A percentile compares a stretch with the other conserved stretches of the same genome.
phyloP scores from a whole-genome alignment of 2,329 filamentous ascomycete genomes.

The Epichloe typhina region DNA sequence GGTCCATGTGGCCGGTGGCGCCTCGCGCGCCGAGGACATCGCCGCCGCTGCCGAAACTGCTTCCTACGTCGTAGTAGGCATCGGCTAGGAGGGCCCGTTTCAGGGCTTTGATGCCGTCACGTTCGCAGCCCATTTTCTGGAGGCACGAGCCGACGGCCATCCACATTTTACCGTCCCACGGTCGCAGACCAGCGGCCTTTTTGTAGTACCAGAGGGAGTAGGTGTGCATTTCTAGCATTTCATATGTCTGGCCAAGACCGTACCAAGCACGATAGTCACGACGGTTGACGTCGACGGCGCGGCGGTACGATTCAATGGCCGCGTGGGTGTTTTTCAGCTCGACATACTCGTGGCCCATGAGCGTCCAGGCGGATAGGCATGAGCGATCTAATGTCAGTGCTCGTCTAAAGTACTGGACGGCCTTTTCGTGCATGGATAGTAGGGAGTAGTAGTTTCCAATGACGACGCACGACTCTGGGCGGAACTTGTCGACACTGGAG shows the following conservation, averaged over 20 bases:
- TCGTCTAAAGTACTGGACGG: slow-evolving; percentile 92
- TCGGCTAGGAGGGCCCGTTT: slow-evolving; percentile 86
- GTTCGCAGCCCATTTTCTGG: slow-evolving; percentile 72
- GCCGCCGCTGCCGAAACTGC: slow-evolving; percentile 36
- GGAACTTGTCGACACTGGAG: slow-evolving; percentile 85
- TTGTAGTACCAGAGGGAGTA: slow-evolving; percentile 98
- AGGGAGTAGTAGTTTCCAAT: slow-evolving; percentile 96
- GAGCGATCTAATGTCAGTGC: slow-evolving; percentile 80
- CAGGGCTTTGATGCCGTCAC: slow-evolving; percentile 88
- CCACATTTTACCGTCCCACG: slow-evolving; percentile 98
- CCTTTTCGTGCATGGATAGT: slow-evolving; percentile 91
- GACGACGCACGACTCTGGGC: slow-evolving; percentile 91
- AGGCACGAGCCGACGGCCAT: slow-evolving; percentile 87
- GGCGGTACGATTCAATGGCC: slow-evolving; percentile 90
- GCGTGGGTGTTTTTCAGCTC: slow-evolving; percentile 98
- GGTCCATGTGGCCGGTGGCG: slow-evolving; percentile 56
- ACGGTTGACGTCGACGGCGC: slow-evolving; percentile 89
- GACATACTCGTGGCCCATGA: slow-evolving; percentile 98
- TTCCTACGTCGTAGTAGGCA: slow-evolving; percentile 63
- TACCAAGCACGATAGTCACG: slow-evolving; percentile 98
- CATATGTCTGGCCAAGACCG: slow-evolving; percentile 89
- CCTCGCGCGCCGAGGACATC: slow-evolving; percentile 35
- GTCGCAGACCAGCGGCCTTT: slow-evolving; percentile 84
- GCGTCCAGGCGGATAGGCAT: slow-evolving; percentile 89
- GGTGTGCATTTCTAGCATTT: slow-evolving; percentile 94